Base-by-base conservation (phyloP, 1,284 basidiomycete species). In the Fistulina hepatica region DNA sequence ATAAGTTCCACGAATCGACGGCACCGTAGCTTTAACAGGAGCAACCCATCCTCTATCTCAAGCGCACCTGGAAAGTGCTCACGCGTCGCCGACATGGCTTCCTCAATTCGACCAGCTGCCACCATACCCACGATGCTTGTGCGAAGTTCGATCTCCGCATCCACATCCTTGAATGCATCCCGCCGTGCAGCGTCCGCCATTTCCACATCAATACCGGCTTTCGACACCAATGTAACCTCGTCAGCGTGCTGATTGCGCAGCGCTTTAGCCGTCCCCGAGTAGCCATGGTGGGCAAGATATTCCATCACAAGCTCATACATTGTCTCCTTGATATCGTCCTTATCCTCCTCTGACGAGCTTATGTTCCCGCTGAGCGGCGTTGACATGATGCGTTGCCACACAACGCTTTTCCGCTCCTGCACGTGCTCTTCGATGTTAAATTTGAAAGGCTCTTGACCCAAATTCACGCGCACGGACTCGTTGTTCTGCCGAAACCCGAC, bases 381-480 rank as follows among this genome's bases (percentile, higher is more conserved):
- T 21, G 57, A 57, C 48, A 80, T 69, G 34, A 86, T 79, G 36
- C 64, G 67, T 9, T 59, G 57, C 82, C 82, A 86, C 2, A 71
- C 69, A 8, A 55, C 56, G 42, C 75, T 71, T 36, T 73, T 70
- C 47, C 71, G 71, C 43, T 77, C 73, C 45, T 76, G 71, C 20
- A 84, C 81, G 51, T 90, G 74, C 37, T 76, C 72, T 40, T 86
- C 81, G 52, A 97, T 93, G 55, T 93, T 89, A 55, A 76, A 95
- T 50, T 65, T 69, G 71, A 95, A 97, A 2, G 78, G 71, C 12
- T 79, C 74, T 43, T 83, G 79, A 6, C 86, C 85, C 55, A 95
- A 92, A 60, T 95, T 94, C 51, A 80, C 79, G 33, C 75, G 73
- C 32, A 91, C 62, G 15, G 71, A 64, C 56, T 92, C 88, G 26